Evolutionary conservation across 2,329 filamentous ascomycete species (phyloP).

Genomic region (Neoscytalidium dimidiatum): DNA sequence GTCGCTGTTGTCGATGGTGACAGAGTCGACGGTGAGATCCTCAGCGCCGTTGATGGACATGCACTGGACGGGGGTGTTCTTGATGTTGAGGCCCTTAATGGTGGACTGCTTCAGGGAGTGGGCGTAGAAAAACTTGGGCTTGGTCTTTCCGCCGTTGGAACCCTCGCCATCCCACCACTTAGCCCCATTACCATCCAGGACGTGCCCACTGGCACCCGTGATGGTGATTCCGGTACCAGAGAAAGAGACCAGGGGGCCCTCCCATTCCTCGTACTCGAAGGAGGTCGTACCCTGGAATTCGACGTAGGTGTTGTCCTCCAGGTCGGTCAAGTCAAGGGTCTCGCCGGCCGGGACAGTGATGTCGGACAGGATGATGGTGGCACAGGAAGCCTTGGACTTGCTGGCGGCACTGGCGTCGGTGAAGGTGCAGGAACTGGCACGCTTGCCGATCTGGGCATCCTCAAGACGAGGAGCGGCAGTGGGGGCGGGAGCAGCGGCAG

Average conservation of each 20-base stretch:
- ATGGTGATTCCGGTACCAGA: conserved; percentile 45
- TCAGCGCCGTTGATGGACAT: conserved; percentile 44
- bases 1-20: conserved; percentile 56
- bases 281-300: conserved; percentile 26
- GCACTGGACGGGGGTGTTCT: conserved; percentile 56
- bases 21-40: conserved; percentile 44
- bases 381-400: conserved; percentile 16
- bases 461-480: conserved; percentile 22
- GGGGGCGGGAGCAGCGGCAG: conserved; percentile 7
- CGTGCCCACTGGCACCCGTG: conserved; percentile 36
- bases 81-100: conserved; percentile 50
- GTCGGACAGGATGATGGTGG: conserved; percentile 19
- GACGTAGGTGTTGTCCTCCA: conserved; percentile 44
- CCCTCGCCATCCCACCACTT: conserved; percentile 47
- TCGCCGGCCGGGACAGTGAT: conserved; percentile 21
- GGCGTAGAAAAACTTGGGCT: conserved; percentile 25
- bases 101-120: conserved; percentile 30
- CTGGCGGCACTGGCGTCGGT: conserved; percentile 22
- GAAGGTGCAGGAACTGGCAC: conserved; percentile 23
- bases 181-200: conserved; percentile 43
- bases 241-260: conserved; percentile 42
- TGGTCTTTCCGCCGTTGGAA: conserved; percentile 47
- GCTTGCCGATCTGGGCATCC: conserved; percentile 23
- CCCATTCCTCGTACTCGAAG: conserved; percentile 42
- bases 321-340: conserved; percentile 60